Evolutionary conservation across 2,329 filamentous ascomycete species (phyloP).

Genomic region (Aspergillaceae sp.): DNA sequence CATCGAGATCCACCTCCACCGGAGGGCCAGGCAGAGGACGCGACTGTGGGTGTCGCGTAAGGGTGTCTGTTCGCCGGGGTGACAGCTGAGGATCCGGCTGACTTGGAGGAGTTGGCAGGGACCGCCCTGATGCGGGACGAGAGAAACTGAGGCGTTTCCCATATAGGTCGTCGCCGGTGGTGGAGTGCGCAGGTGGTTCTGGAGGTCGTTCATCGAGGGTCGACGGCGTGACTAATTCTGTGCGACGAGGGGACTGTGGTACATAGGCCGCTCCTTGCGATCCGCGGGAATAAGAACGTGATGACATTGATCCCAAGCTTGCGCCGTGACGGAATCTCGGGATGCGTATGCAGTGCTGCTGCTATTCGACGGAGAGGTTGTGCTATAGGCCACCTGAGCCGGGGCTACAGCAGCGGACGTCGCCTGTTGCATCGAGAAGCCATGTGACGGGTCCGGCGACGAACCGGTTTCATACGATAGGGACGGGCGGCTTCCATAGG

Average conservation of each 20-base stretch:
- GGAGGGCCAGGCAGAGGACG: constrained; percentile 53
- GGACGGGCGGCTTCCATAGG: constrained; percentile 29
- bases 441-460: constrained; percentile 12
- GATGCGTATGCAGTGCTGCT: constrained; percentile 14
- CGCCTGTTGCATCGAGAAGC: constrained; percentile 9
- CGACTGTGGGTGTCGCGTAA: constrained; percentile 48
- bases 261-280: constrained; percentile 17
- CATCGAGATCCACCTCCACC: constrained; percentile 33
- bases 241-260: constrained; percentile 15
- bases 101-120: constrained; percentile 42
- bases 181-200: constrained; percentile 24
- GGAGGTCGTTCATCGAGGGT: constrained; percentile 25
- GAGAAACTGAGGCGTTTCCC: constrained; percentile 19
- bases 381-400: constrained; percentile 21
- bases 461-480: constrained; percentile 11
- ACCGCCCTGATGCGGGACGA: constrained; percentile 26
- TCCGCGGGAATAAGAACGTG: constrained; percentile 15
- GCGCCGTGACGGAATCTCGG: constrained; percentile 13
- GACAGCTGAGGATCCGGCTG: constrained; percentile 44
- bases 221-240: constrained; percentile 10
- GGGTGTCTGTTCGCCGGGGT: constrained; percentile 44
- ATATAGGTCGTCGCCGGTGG: constrained; percentile 17
- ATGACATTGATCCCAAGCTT: constrained; percentile 10
- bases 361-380: constrained; percentile 12
- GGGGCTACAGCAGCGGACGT: constrained; percentile 17